Base-by-base conservation (phyloP, 2,329 filamentous ascomycete genomes). In the Colletotrichum acutatum region DNA sequence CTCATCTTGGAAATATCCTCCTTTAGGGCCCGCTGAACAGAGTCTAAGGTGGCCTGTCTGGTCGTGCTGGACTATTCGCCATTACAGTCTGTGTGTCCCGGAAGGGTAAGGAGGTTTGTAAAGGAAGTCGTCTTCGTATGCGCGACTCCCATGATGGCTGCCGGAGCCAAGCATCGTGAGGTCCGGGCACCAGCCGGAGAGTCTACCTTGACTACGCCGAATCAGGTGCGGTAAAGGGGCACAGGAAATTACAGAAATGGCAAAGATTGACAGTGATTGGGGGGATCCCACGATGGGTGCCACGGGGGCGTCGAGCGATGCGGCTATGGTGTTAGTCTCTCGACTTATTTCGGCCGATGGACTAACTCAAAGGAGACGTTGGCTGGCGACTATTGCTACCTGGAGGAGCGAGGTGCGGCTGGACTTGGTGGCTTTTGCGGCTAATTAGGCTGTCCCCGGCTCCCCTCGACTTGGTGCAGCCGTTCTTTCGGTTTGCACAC, bases 241-340 rank as follows among this genome's bases (percentile, higher is more conserved):
- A 5, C n/a, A 46, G 71, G 59, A 74, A 71, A 75, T 75, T 75
- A 60, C 67, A 68, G 65, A 61, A 68, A 59, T 22, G 67, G 37
- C n/a, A 59, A 49, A 6, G 59, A 66, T 74, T 70, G 68, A 52
- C 63, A 53, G 9, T 71, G 71, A 75, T 75, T 74, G 63, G 67
- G 69, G 71, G 68, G 26, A n/a, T 65, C 28, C 19, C 26, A 56
- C 54, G 66, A 65, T 59, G 70, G 70, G 59, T 61, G 60, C 54
- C 70, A 70, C 42, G 19, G 49, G 26, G 60, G 60, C 60, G 66
- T 37, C 32, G 60, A 53, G 60, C 22, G 56, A 65, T 60, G 60
- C 60, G 34, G 59, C 5, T 42, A 16, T 42, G 37, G 37, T 42
- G 37, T 42, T 46, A 52, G n/a, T 28, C 42, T 37, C 28, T 46